Conservation (phyloP, 164 flowering plant species). For the Piper betle region DNA sequence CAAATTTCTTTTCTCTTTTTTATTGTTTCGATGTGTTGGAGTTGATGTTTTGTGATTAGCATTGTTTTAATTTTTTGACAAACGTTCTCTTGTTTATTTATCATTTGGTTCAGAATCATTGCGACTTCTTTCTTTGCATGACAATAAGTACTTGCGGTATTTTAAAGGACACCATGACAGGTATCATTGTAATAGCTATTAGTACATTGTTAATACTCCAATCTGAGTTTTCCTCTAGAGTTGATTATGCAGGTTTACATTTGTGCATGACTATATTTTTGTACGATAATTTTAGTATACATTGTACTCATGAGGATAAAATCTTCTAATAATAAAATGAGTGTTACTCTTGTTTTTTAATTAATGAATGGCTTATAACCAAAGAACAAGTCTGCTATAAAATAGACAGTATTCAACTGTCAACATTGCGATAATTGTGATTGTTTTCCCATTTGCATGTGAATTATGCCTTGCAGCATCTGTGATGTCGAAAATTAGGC, state of each 20-base stretch:
- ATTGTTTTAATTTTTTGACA: background rate
- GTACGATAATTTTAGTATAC: background rate
- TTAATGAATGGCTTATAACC: too few relatives aligned
- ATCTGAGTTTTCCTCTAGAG: background rate
- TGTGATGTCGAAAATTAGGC: too few relatives aligned
- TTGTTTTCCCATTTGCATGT: too few relatives aligned
- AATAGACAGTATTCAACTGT: too few relatives aligned
- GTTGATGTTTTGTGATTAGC: background rate
- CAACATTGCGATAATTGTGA: too few relatives aligned
- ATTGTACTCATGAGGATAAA: background rate
- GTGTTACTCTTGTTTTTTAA: too few relatives aligned
- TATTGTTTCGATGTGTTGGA: background rate
- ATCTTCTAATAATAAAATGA: background rate
- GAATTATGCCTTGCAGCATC: too few relatives aligned
- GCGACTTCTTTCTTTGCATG: constrained; percentile 91
- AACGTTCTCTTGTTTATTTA: constrained; percentile 3
- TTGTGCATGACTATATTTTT: background rate
- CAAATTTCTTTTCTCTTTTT: background rate
- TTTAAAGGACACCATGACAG: constrained; percentile 99
- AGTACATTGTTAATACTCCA: background rate
- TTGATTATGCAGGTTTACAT: background rate
- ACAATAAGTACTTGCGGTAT: constrained; percentile 93
- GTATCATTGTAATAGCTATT: constrained; percentile 13
- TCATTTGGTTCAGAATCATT: constrained; percentile 58
- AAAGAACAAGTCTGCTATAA: too few relatives aligned